Evolutionary conservation across 495 filamentous ascomycete genomes (phyloP).

Genomic region (Xylaria cubensis): DNA sequence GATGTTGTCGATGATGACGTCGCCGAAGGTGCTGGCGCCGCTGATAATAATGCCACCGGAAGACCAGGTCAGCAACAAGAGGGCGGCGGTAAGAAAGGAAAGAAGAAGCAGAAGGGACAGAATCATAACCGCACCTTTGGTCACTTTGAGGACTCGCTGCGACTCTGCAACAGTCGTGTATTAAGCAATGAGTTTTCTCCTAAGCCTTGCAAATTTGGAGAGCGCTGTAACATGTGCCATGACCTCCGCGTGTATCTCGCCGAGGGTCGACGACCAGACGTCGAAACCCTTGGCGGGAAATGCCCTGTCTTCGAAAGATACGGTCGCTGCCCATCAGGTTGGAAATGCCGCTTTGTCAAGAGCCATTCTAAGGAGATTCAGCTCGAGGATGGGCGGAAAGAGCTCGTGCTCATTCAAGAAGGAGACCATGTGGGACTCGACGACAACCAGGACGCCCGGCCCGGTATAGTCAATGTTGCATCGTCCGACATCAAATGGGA

Average conservation of each 20-base stretch:
- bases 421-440: slow-evolving; percentile 34
- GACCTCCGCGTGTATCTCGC: slow-evolving; percentile 83
- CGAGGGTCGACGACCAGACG: slow-evolving; percentile 79
- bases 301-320: slow-evolving; percentile 81
- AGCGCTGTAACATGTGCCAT: slow-evolving; percentile 79
- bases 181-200: slow-evolving; percentile 78
- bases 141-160: slow-evolving; percentile 74
- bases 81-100: slow-evolving; percentile 57
- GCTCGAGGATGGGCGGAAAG: slow-evolving; percentile 76
- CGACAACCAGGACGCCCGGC: slow-evolving; percentile 43
- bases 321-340: slow-evolving; percentile 81
- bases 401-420: slow-evolving; percentile 71
- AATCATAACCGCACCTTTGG: slow-evolving; percentile 90
- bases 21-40: slow-evolving; percentile 64
- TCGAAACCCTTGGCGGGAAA: slow-evolving; percentile 72
- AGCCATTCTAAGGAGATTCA: slow-evolving; percentile 81
- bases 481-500: slow-evolving; percentile 68
- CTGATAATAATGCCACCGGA: slow-evolving; percentile 48
- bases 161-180: slow-evolving; percentile 75
- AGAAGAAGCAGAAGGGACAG: slow-evolving; percentile 79
- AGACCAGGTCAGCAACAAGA: slow-evolving; percentile 38
- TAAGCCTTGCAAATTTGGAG: slow-evolving; percentile 72
- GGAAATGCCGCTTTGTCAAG: slow-evolving; percentile 88
- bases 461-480: slow-evolving; percentile 77
- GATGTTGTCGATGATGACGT: slow-evolving; percentile 67